These are phyloP conservation scores for Oryza australiensis DNA, from an alignment of 176 grass and related monocot genomes.

Conservation along the genomic window DNA sequence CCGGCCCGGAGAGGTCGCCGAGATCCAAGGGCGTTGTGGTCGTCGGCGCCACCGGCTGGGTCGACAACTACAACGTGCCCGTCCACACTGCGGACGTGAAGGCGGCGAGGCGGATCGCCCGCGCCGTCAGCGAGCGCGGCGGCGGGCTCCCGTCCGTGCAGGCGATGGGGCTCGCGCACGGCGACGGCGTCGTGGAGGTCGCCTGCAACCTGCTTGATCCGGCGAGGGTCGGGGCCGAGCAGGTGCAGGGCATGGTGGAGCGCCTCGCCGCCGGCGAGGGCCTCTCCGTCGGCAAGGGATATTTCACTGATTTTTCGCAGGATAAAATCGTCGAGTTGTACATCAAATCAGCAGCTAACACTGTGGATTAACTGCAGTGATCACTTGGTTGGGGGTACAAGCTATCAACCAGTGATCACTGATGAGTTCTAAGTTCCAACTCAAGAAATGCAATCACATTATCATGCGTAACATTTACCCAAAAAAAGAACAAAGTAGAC, in stretches of 20 bases:
- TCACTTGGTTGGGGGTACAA: no score
- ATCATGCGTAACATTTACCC: no score
- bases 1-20: conserved; percentile 32
- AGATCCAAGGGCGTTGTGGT: conserved; percentile 63
- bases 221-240: conserved; percentile 26
- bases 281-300: conserved; percentile 53
- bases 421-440: no score
- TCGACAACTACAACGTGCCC: conserved; percentile 85
- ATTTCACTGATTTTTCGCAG: conserved; percentile 68
- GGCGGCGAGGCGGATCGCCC: conserved; percentile 51
- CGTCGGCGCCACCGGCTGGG: conserved; percentile 66
- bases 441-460: no score
- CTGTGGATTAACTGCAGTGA: not conserved
- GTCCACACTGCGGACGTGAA: conserved; percentile 43
- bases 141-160: conserved; percentile 76
- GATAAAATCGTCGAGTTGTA: conserved; percentile 55
- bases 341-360: not conserved
- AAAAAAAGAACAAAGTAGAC: no score
- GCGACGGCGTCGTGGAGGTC: conserved; percentile 50
- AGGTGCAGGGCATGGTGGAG: conserved; percentile 56
- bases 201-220: conserved; percentile 79
- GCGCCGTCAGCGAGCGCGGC: conserved; percentile 63
- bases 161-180: conserved; percentile 64
- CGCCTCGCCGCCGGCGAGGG: conserved; percentile 46
- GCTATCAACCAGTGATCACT: no score